phyloP scores from a whole-genome alignment of 2,329 filamentous ascomycete species.

The Teratosphaeria nubilosa region DNA sequence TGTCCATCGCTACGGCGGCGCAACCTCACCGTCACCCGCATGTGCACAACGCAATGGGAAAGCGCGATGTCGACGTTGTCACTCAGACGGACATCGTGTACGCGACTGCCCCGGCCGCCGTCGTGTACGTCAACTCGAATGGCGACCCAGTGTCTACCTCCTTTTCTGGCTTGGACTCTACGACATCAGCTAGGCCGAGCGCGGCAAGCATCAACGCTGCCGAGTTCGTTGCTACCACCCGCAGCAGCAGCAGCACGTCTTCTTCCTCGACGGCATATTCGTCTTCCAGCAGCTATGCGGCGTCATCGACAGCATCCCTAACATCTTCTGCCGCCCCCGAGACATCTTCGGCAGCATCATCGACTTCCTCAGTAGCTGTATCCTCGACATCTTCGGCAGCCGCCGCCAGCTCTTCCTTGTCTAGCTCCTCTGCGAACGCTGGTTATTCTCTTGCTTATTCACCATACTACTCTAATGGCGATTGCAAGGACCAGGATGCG shows the following conservation, averaged over 20 bases:
- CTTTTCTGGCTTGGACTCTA: not conserved
- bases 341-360: constrained; percentile 2
- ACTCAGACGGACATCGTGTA: constrained; percentile 30
- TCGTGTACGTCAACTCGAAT: constrained; percentile 52
- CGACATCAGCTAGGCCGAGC: not conserved
- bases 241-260: not conserved
- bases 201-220: not conserved
- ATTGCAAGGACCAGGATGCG: constrained; percentile 57
- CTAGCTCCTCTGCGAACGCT: constrained; percentile 8
- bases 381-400: constrained; percentile 2
- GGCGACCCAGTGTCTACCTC: constrained; percentile 39
- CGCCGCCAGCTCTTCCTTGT: constrained; percentile 5
- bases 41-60: constrained; percentile 28
- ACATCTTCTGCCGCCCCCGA: constrained; percentile 4
- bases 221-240: not conserved
- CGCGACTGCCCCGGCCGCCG: constrained; percentile 37
- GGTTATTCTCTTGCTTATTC: constrained; percentile 47
- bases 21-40: constrained; percentile 20
- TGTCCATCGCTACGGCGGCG: constrained; percentile 15
- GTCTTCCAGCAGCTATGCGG: not conserved
- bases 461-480: constrained; percentile 45
- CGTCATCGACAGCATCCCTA: not conserved
- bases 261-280: not conserved
- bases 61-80: constrained; percentile 24
- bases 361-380: not conserved